Evolutionary conservation across 208 protist species (phyloP), one percentile per base, ranked within the genome.

Genomic region (Acanthamoeba triangularis): DNA sequence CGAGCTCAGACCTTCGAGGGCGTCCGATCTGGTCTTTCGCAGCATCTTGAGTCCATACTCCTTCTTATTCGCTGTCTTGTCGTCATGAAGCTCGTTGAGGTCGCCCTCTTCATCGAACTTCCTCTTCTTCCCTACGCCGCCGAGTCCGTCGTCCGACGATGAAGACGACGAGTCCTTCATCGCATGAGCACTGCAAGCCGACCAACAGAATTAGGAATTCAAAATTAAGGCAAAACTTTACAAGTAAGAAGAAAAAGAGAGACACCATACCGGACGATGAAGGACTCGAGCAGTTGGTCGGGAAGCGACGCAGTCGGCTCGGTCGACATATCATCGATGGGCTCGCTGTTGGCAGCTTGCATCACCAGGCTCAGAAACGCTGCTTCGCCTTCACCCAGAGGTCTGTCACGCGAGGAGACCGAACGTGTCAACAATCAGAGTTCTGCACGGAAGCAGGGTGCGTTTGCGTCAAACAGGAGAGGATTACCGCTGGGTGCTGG

Each of bases 321-420:
- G 47, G 14, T 85, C 16, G 76, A 25, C 10, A 56, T 11, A 10
- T 85, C 76, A 30, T 85, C 76, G 47, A 85, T 85, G 0, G 76
- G 76, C 25, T 85, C 76, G 47, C 76, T 85, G 76, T 56, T 85
- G 44, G 76, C 76, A 20, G 76, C 76, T 56, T 85, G 76, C 76
- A 85, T 49, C 33, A 85, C 76, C 0, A 85, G 76, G n/a, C 76
- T 85, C 47, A 85, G 23, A 56, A 85, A 85, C 6, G 76, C 76
- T 10, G 76, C 76, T 25, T 85, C 76, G 28, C 76, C 76, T 35
- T 85, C 76, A 33, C 44, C 76, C 41, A 85, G 76, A 28, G 76
- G 47, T 18, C 76, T 85, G 47, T 28, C 28, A 47, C 14, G 28
- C 8, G 35, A 76, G 35, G 44, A 44, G 67, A 16, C 10, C 28